phyloP scores from a whole-genome alignment of 2,329 filamentous ascomycete species.

The Akanthomyces muscarius region DNA sequence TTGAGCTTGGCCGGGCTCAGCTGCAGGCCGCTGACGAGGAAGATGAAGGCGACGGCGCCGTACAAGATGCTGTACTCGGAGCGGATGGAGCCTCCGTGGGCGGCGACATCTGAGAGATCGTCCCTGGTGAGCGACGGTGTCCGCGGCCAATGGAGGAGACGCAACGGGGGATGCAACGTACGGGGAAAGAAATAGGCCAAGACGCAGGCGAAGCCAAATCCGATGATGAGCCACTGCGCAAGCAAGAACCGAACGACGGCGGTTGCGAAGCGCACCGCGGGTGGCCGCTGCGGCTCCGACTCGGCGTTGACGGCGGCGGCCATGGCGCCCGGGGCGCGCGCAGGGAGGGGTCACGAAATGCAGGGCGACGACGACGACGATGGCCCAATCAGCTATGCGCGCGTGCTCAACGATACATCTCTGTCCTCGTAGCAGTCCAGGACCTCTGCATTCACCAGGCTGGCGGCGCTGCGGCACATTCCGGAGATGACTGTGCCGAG shows the following conservation, averaged over 20 bases:
- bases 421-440: too few relatives aligned
- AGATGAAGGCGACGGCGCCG: constrained; percentile 64
- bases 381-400: neutral
- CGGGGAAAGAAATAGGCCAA: constrained; percentile 42
- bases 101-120: constrained; percentile 58
- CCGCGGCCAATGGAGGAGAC: neutral
- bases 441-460: too few relatives aligned
- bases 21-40: constrained; percentile 67
- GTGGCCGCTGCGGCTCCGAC: neutral
- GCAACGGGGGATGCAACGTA: constrained; percentile 25
- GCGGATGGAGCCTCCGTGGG: constrained; percentile 46
- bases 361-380: too few relatives aligned
- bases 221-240: constrained; percentile 63
- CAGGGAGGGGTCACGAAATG: neutral
- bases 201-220: constrained; percentile 52
- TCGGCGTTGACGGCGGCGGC: neutral
- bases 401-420: neutral
- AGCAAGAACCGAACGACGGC: constrained; percentile 34
- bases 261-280: neutral
- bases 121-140: neutral
- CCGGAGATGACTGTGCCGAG: too few relatives aligned
- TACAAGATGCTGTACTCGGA: constrained; percentile 62
- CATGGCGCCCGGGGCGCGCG: neutral
- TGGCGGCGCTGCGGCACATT: too few relatives aligned
- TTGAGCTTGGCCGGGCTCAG: constrained; percentile 59